Evolutionary conservation across 768 basidiomycete genomes (phyloP).

Genomic region (Pleurotus eryngii): DNA sequence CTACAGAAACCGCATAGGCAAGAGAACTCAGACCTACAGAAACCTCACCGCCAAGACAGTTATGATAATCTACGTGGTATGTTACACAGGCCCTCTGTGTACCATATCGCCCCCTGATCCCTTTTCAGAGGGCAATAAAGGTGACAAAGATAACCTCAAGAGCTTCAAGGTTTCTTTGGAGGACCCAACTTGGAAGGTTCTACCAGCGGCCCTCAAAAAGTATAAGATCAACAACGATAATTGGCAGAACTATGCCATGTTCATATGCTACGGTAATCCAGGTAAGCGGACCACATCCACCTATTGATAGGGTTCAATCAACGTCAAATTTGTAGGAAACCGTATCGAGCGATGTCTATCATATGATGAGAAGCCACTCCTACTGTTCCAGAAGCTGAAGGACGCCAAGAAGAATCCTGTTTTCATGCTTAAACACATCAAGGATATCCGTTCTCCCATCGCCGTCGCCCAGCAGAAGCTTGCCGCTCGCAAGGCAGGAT

Average conservation of each 20-base stretch:
- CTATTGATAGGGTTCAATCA: neutral
- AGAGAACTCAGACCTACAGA: slow-evolving; percentile 49
- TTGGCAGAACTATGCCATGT: slow-evolving; percentile 99
- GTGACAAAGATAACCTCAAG: slow-evolving; percentile 57
- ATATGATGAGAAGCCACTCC: slow-evolving; percentile 95
- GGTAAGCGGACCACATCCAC: slow-evolving; percentile 44
- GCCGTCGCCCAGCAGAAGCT: slow-evolving; percentile 97
- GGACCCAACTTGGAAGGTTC: slow-evolving; percentile 97
- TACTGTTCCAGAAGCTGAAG: slow-evolving; percentile 96
- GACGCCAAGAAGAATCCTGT: slow-evolving; percentile 97
- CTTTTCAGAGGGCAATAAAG: neutral
- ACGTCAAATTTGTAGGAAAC: slow-evolving; percentile 40
- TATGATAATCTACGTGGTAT: slow-evolving; percentile 4
- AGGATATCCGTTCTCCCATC: slow-evolving; percentile 96
- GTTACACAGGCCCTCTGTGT: neutral
- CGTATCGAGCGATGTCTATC: slow-evolving; percentile 91
- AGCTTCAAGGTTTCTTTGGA: slow-evolving; percentile 97
- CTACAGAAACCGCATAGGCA: slow-evolving; percentile 50
- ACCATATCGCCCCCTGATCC: neutral
- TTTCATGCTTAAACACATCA: slow-evolving; percentile 97
- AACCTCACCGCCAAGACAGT: slow-evolving; percentile 6
- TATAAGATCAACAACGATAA: slow-evolving; percentile 98
- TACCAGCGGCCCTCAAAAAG: slow-evolving; percentile 97
- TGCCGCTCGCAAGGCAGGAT: slow-evolving; percentile 77
- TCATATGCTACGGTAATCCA: slow-evolving; percentile 94